A percentile compares a stretch with the other conserved stretches of the same genome.
Evolutionary conservation across 129 eudicot genomes (phyloP).

Genomic region (Chrysanthemum lavandulifolium): DNA sequence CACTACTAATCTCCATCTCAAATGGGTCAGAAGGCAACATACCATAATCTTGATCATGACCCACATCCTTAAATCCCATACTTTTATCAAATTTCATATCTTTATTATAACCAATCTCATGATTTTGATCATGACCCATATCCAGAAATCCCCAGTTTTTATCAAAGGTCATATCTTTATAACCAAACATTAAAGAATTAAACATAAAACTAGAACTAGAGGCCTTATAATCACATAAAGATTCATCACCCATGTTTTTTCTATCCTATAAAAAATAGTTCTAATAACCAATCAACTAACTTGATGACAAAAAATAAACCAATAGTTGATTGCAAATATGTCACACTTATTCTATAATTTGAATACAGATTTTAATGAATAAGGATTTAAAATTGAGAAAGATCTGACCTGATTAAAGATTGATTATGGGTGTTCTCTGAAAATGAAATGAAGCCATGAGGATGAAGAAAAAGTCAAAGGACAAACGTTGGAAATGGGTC

Average conservation of each 20-base stretch:
- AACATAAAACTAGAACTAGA: conserved; percentile 21
- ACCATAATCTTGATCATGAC: conserved; percentile 33
- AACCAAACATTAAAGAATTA: conserved; percentile 18
- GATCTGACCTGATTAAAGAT: conserved; percentile 33
- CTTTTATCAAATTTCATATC: conserved; percentile 13
- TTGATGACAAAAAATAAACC: conserved; percentile 25
- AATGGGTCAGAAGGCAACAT: conserved; percentile 56
- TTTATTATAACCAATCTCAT: conserved; percentile 25
- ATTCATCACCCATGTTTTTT: conserved; percentile 24
- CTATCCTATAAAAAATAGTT: not conserved
- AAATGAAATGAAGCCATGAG: conserved; percentile 17
- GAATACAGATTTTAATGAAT: not conserved
- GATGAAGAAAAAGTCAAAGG: conserved; percentile 28
- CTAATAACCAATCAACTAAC: conserved; percentile 23
- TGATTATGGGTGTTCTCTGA: not conserved
- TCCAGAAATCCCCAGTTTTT: conserved; percentile 21
- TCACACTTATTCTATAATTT: not conserved
- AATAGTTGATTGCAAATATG: conserved; percentile 27
- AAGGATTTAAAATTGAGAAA: not conserved
- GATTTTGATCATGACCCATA: conserved; percentile 24
- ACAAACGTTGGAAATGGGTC: conserved; percentile 6
- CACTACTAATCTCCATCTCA: conserved; percentile 44
- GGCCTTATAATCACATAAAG: conserved; percentile 16
- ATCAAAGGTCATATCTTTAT: conserved; percentile 10
- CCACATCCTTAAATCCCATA: conserved; percentile 26